phyloP scores from a whole-genome alignment of 768 basidiomycete species.

The Trametes coccinea region DNA sequence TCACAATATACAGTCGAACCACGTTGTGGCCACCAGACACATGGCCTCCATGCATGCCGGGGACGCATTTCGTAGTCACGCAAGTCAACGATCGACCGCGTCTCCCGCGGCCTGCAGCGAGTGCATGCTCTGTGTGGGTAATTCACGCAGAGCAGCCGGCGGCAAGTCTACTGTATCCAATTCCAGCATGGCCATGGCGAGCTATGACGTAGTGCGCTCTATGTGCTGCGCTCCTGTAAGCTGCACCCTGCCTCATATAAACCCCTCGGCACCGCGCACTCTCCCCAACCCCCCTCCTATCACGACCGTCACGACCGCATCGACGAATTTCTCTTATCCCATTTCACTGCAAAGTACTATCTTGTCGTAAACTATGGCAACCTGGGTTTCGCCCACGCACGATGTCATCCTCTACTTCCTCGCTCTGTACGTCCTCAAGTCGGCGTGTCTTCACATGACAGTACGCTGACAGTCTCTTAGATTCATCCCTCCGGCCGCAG shows the following conservation, averaged over 20 bases:
- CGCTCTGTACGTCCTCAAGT: conserved; percentile 29
- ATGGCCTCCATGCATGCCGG: no score
- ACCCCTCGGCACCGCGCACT: neutral
- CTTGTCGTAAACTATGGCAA: conserved; percentile 34
- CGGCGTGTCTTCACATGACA: neutral
- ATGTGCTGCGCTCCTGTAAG: neutral
- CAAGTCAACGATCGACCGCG: no score
- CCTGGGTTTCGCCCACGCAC: conserved; percentile 24
- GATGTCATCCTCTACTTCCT: conserved; percentile 35
- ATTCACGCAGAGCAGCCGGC: neutral
- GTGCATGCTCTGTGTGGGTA: no score
- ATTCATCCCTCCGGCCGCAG: conserved; percentile 35
- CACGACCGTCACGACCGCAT: conserved; percentile 2
- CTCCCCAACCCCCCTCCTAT: neutral
- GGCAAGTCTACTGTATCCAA: neutral
- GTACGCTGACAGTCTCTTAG: conserved; percentile 17
- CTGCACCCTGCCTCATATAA: neutral
- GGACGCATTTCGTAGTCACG: no score
- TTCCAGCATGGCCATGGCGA: neutral
- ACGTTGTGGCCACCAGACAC: no score
- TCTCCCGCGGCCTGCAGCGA: no score
- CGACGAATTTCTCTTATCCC: neutral
- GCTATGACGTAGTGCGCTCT: neutral
- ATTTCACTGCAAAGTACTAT: neutral
- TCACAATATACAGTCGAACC: no score